phyloP scores from a whole-genome alignment of 352 stramenopile species.

The Pythium pyrilobum region DNA sequence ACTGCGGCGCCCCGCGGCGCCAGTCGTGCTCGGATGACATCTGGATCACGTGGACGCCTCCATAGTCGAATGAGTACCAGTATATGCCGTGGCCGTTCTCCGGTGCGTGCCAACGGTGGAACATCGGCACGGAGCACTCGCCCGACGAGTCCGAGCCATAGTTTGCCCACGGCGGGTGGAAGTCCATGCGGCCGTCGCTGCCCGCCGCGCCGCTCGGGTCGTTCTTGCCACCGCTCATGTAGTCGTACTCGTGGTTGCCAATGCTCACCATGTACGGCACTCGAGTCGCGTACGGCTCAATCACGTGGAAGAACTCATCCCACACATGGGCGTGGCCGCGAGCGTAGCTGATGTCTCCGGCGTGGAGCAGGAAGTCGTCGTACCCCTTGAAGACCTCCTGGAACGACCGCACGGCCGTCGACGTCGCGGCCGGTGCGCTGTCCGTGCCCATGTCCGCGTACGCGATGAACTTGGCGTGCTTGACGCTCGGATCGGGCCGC shows the following conservation, averaged over 20 bases:
- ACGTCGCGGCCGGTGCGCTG: conserved; percentile 19
- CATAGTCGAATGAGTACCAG: conserved; percentile 91
- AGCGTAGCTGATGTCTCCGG: conserved; percentile 33
- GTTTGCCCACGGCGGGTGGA: conserved; percentile 67
- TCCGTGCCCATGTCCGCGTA: conserved; percentile 82
- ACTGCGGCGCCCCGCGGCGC: conserved; percentile 77
- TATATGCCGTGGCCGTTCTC: conserved; percentile 65
- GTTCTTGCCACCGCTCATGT: conserved; percentile 43
- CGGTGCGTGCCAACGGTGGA: conserved; percentile 61
- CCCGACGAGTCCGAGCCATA: conserved; percentile 65
- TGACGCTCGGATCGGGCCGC: conserved; percentile 10
- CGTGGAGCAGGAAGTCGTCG: conserved; percentile 31
- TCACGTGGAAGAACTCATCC: conserved; percentile 74
- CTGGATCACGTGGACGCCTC: conserved; percentile 87
- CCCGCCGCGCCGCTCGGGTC: conserved; percentile 49
- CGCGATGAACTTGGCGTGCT: conserved; percentile 63
- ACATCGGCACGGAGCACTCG: conserved; percentile 77
- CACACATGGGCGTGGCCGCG: conserved; percentile 51
- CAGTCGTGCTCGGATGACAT: conserved; percentile 92
- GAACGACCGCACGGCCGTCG: conserved; percentile 22
- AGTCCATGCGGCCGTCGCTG: conserved; percentile 50
- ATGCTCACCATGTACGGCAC: conserved; percentile 80
- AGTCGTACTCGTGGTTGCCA: conserved; percentile 80
- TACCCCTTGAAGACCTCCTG: conserved; percentile 24
- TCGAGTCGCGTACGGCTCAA: conserved; percentile 59